These are phyloP conservation scores for Starmerella kuoi DNA, from an alignment of 805 yeast genomes.

Conservation along the genomic window DNA sequence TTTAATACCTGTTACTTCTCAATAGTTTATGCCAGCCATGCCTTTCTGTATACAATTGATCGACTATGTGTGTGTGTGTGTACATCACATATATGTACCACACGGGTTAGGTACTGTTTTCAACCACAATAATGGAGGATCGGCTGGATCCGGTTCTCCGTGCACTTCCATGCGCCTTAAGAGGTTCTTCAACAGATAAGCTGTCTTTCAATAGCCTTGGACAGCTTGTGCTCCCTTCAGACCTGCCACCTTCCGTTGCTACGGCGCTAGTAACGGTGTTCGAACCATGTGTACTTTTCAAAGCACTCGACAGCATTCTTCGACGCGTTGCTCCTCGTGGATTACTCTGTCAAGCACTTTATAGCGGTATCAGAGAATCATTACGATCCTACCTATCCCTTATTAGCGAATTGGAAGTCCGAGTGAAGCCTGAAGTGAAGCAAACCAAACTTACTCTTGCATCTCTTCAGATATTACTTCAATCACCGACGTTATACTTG, in stretches of 20 bases:
- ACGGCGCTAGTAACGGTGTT: conserved; percentile 44
- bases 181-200: conserved; percentile 14
- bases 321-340: conserved; percentile 27
- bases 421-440: background rate
- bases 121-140: conserved; percentile 3
- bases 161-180: conserved; percentile 36
- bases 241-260: conserved; percentile 43
- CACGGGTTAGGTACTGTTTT: background rate
- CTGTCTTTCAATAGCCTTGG: conserved; percentile 6
- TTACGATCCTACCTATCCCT: conserved; percentile 35
- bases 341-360: conserved; percentile 51
- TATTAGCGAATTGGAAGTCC: conserved; percentile 34
- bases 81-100: too few species aligned
- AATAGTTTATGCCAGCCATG: too few species aligned
- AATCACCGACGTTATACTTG: conserved; percentile 42
- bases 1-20: too few species aligned
- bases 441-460: background rate
- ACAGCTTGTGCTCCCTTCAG: conserved; percentile 6
- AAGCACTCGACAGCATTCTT: conserved; percentile 32
- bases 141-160: conserved; percentile 6
- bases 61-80: too few species aligned
- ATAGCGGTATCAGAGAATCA: conserved; percentile 36
- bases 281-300: conserved; percentile 64
- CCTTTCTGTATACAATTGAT: too few species aligned
- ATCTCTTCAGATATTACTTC: conserved; percentile 27